phyloP scores from a whole-genome alignment of 2,329 filamentous ascomycete species.

The Cytospora paraplurivora region DNA sequence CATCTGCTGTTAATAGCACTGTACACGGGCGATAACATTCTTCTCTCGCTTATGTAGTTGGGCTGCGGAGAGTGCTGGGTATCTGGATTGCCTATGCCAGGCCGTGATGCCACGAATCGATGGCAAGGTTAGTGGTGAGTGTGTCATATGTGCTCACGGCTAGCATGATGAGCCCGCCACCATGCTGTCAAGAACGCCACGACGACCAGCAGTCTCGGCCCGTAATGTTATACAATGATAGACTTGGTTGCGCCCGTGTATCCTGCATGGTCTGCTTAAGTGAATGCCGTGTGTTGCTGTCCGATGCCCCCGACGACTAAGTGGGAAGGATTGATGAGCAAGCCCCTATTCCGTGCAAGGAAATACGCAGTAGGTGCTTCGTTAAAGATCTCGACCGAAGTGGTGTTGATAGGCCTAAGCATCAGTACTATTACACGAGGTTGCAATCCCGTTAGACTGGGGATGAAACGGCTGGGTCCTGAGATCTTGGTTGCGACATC shows the following conservation, averaged over 20 bases:
- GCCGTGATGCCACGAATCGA: neutral
- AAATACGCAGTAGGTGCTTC: neutral
- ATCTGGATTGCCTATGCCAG: neutral
- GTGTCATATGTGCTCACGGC: neutral
- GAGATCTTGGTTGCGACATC: neutral
- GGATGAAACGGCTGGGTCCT: neutral
- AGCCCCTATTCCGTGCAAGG: neutral
- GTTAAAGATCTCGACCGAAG: neutral
- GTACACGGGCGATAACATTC: neutral
- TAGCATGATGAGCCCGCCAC: neutral
- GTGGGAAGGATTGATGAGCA: constrained; percentile 2
- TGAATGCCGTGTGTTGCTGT: constrained; percentile 8
- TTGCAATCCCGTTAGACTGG: neutral
- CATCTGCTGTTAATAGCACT: constrained; percentile 13
- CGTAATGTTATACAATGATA: no score
- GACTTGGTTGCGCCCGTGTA: neutral
- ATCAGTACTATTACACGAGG: neutral
- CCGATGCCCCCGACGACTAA: neutral
- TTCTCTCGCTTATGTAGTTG: constrained; percentile 4
- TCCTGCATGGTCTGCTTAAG: constrained; percentile 6
- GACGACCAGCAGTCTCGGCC: neutral
- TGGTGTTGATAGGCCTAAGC: neutral
- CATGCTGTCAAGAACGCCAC: neutral
- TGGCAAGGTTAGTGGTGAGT: neutral
- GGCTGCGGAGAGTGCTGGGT: neutral